phyloP scores from a whole-genome alignment of 129 eudicot species.

The Chrysanthemum seticuspe region DNA sequence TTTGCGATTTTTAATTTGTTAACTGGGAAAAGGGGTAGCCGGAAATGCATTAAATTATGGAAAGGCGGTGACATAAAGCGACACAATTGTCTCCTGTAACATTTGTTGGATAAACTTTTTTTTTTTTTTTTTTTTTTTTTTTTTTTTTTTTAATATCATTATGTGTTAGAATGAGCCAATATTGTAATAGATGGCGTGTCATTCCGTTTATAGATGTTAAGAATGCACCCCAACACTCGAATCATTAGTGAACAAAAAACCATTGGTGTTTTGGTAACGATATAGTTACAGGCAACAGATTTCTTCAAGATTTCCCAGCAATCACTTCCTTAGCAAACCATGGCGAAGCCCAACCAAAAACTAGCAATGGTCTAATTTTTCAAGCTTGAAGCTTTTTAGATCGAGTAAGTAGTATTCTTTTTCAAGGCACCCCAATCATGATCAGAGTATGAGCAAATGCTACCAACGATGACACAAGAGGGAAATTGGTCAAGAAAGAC shows the following conservation, averaged over 20 bases:
- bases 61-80: not conserved
- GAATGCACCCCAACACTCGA: not conserved
- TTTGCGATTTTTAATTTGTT: not conserved
- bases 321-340: too few species aligned
- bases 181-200: not conserved
- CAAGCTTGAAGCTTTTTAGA: not conserved
- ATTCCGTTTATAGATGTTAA: not conserved
- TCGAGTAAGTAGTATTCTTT: not conserved
- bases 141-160: not conserved
- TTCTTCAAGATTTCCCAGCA: too few species aligned
- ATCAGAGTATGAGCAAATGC: not conserved
- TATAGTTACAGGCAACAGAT: too few species aligned
- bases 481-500: too few species aligned
- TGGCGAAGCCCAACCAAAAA: not conserved
- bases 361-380: not conserved
- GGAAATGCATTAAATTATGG: not conserved
- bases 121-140: not conserved
- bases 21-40: conserved; percentile 6
- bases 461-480: not conserved
- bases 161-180: not conserved
- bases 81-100: not conserved
- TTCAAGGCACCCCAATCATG: not conserved
- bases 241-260: too few species aligned
- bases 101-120: not conserved
- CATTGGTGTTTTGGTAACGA: too few species aligned